Conservation (phyloP, 257 asterid genomes). For the Cordia subcordata region DNA sequence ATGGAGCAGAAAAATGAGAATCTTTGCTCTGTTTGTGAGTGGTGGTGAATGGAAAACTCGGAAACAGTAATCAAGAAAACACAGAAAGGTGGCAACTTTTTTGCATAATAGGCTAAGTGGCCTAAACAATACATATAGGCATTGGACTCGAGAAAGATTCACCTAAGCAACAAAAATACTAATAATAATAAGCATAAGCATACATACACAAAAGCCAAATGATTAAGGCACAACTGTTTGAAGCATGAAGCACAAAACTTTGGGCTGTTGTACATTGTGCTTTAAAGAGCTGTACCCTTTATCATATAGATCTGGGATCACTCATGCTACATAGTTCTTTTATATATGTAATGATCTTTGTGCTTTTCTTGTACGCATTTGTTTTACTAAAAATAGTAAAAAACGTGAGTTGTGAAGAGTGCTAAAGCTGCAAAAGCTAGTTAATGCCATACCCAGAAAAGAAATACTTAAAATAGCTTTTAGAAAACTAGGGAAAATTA, state of each 20-base stretch:
- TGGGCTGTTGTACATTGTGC: not conserved
- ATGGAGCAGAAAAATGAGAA: constrained; percentile 11
- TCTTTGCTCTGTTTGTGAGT: constrained; percentile 3
- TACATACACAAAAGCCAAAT: too few relatives aligned
- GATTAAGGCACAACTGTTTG: not conserved
- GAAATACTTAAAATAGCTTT: not conserved
- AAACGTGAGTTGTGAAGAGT: not conserved
- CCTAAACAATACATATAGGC: not conserved
- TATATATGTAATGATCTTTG: not conserved
- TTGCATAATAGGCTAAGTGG: constrained; percentile 1
- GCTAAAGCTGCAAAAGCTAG: not conserved
- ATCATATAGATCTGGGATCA: too few relatives aligned
- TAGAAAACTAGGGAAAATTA: not conserved
- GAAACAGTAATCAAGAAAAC: constrained; percentile 4
- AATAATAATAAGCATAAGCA: not conserved
- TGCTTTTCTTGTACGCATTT: constrained; percentile 11
- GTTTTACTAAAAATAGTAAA: constrained; percentile 11
- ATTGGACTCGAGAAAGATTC: constrained; percentile 30
- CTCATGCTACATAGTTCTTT: too few relatives aligned
- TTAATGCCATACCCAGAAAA: not conserved
- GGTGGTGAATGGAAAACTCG: constrained; percentile 4
- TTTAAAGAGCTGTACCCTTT: not conserved
- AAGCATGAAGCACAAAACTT: not conserved
- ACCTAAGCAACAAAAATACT: too few relatives aligned
- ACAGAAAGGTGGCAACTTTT: constrained; percentile 23